phyloP scores from a whole-genome alignment of 2,329 filamentous ascomycete genomes.

The Pseudopithomyces maydicus region DNA sequence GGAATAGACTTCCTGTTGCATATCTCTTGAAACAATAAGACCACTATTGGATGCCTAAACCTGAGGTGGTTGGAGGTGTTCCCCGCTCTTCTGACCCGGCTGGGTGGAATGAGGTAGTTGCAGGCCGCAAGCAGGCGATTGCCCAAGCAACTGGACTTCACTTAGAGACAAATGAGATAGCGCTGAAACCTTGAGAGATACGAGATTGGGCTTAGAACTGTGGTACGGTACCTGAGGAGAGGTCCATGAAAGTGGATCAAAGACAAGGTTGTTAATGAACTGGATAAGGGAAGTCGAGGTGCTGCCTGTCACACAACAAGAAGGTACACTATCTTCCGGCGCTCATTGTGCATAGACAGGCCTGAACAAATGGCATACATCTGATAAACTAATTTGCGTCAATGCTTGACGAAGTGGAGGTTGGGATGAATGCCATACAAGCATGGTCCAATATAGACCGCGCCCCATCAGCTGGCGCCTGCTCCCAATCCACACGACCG shows the following conservation, averaged over 20 bases:
- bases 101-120: slow-evolving; percentile 12
- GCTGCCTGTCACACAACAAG: background rate
- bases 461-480: background rate
- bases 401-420: background rate
- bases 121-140: slow-evolving; percentile 18
- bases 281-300: background rate
- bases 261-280: slow-evolving; percentile 8
- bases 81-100: slow-evolving; percentile 2
- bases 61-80: slow-evolving; percentile 3
- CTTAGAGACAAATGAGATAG: background rate
- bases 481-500: slow-evolving; percentile 10
- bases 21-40: slow-evolving; percentile 2
- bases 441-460: too few relatives aligned
- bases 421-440: background rate
- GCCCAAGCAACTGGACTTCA: background rate
- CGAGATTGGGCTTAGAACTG: background rate
- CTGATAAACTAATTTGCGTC: background rate
- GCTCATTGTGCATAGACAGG: background rate
- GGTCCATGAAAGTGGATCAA: slow-evolving; percentile 24
- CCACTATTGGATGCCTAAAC: background rate
- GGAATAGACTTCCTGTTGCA: slow-evolving; percentile 2
- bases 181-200: slow-evolving; percentile 1
- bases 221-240: slow-evolving; percentile 16
- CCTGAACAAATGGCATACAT: background rate
- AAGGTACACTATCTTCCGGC: background rate